Conservation (phyloP, 345 rosid species). For the Boechera stricta region DNA sequence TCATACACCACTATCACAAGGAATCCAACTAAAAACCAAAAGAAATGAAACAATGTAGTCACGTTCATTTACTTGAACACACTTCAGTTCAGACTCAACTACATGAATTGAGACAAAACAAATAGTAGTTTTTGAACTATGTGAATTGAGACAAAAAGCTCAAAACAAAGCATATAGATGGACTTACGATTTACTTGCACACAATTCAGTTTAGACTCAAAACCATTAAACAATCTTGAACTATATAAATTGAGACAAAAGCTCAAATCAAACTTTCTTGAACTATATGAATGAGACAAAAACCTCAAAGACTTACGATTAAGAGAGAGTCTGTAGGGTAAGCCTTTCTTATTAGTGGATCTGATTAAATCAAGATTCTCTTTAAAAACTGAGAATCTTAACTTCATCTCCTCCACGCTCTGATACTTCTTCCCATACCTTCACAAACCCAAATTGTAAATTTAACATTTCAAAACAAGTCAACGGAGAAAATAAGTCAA, state of each 20-base stretch:
- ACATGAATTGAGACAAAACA: neutral
- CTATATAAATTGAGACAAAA: neutral
- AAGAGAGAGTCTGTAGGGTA: constrained; percentile 67
- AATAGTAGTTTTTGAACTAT: neutral
- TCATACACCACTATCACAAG: neutral
- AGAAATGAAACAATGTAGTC: neutral
- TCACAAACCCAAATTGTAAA: neutral
- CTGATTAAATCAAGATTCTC: constrained; percentile 71
- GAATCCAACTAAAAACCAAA: neutral
- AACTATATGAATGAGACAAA: neutral
- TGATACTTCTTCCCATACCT: constrained; percentile 79
- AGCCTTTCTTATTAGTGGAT: constrained; percentile 65
- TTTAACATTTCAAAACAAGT: neutral
- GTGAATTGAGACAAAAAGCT: neutral
- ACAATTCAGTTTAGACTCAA: neutral
- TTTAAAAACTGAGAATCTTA: constrained; percentile 64
- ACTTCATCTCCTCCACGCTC: constrained; percentile 67
- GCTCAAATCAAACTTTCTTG: neutral
- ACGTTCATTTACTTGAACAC: neutral
- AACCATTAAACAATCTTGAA: neutral
- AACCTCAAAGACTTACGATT: constrained; percentile 56
- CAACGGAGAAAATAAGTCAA: neutral
- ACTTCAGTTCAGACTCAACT: neutral
- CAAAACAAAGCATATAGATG: neutral
- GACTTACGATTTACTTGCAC: constrained; percentile 59